phyloP scores from a whole-genome alignment of 2,329 filamentous ascomycete species.

The Aspergillus nomiae region DNA sequence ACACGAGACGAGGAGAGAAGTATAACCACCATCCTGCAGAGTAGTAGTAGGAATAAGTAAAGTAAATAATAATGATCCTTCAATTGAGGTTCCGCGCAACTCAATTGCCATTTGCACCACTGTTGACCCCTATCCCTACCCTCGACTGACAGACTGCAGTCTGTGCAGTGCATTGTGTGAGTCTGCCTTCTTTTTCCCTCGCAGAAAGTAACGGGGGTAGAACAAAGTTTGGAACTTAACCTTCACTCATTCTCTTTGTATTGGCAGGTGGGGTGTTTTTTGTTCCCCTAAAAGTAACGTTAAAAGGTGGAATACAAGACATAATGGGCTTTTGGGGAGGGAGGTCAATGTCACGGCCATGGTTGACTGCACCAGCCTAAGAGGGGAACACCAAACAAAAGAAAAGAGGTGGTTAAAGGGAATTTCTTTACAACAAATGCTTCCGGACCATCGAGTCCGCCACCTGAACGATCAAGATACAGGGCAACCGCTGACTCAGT shows the following conservation, averaged over 20 bases:
- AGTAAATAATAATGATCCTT: not conserved
- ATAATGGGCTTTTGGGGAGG: not conserved
- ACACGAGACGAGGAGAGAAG: conserved; percentile 18
- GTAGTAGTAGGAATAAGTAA: not conserved
- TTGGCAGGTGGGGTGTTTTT: not conserved
- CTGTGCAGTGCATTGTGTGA: conserved; percentile 18
- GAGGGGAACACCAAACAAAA: not conserved
- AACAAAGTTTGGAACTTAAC: not conserved
- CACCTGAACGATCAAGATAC: not conserved
- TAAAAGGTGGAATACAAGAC: not conserved
- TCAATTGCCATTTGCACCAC: conserved; percentile 11
- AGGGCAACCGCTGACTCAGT: conserved; percentile 1
- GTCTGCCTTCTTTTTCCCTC: conserved; percentile 11
- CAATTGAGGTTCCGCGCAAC: conserved; percentile 14
- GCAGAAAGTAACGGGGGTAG: not conserved
- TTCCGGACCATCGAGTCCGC: not conserved
- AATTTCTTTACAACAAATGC: not conserved
- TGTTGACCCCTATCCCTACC: not conserved
- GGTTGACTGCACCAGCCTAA: not conserved
- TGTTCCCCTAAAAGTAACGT: not conserved
- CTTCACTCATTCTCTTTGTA: not conserved
- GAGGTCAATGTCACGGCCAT: not conserved
- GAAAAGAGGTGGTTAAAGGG: not conserved
- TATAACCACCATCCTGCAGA: conserved; percentile 3
- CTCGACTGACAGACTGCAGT: conserved; percentile 13